Evolutionary conservation across 306 rosid genomes (phyloP).

Genomic region (Gynostemma pentaphyllum): DNA sequence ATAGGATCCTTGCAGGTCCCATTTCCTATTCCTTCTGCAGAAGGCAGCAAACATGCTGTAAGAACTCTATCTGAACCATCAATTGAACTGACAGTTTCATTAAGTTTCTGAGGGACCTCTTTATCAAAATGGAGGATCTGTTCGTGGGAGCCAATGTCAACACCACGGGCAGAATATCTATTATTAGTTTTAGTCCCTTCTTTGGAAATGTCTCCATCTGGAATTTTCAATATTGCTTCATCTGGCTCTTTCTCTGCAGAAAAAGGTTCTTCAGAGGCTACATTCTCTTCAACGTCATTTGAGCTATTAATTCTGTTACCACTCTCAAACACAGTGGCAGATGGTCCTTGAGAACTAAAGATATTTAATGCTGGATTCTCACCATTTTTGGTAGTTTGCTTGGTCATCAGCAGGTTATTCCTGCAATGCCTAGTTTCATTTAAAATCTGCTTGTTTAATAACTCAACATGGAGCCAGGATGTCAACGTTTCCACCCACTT

Average conservation of each 20-base stretch:
- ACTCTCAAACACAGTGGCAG: conserved; percentile 6
- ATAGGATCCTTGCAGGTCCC: conserved; percentile 9
- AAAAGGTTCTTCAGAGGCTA: conserved; percentile 13
- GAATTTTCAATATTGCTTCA: conserved; percentile 7
- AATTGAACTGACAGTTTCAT: neutral
- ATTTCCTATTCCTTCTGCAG: conserved; percentile 17
- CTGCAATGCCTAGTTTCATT: conserved; percentile 16
- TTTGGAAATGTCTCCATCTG: conserved; percentile 9
- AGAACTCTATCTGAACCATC: conserved; percentile 13
- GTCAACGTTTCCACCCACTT: conserved; percentile 40
- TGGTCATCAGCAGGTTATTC: conserved; percentile 19
- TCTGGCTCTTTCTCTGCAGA: conserved; percentile 18
- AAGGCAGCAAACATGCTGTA: conserved; percentile 10
- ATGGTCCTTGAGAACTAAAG: conserved; percentile 13
- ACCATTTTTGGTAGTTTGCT: conserved; percentile 12
- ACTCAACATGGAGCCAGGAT: conserved; percentile 35
- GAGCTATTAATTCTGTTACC: conserved; percentile 11
- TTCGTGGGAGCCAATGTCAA: conserved; percentile 1
- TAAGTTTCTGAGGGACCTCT: conserved; percentile 11
- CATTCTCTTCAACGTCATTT: conserved; percentile 21
- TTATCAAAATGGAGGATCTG: conserved; percentile 15
- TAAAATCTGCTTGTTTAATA: conserved; percentile 19
- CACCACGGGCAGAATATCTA: conserved; percentile 10
- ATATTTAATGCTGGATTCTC: conserved; percentile 14
- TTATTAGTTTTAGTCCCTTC: conserved; percentile 11